A percentile compares a stretch with the other conserved stretches of the same genome.
Conservation (phyloP, 768 basidiomycete genomes). For the Harrya chromipes region DNA sequence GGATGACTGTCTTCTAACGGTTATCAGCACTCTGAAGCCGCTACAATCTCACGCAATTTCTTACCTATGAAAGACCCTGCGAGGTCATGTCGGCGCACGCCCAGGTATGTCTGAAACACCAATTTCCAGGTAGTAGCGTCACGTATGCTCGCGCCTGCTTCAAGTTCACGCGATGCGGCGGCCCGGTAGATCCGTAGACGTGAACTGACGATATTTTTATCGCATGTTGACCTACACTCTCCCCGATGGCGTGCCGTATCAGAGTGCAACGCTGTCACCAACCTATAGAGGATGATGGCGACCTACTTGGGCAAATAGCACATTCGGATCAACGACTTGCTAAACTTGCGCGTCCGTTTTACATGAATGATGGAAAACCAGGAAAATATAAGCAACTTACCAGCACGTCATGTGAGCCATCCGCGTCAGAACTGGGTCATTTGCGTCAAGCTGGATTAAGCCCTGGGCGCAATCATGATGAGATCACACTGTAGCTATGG, state of each 20-base stretch:
- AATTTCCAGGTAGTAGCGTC: background rate
- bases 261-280: too few relatives aligned
- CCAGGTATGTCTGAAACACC: too few relatives aligned
- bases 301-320: background rate
- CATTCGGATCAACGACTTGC: background rate
- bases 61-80: background rate
- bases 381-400: background rate
- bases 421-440: background rate
- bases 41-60: background rate
- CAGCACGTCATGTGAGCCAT: background rate
- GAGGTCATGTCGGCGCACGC: too few relatives aligned
- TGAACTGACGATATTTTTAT: background rate
- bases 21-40: background rate
- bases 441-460: too few relatives aligned
- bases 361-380: background rate
- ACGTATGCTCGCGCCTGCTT: background rate
- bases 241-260: too few relatives aligned
- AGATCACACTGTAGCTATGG: too few relatives aligned
- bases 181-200: too few relatives aligned
- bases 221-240: background rate
- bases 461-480: too few relatives aligned
- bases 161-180: background rate
- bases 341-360: too few relatives aligned
- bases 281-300: too few relatives aligned
- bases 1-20: background rate